Base-by-base conservation (phyloP, 108 stramenopile genomes). In the Stephanodiscus minutulus region DNA sequence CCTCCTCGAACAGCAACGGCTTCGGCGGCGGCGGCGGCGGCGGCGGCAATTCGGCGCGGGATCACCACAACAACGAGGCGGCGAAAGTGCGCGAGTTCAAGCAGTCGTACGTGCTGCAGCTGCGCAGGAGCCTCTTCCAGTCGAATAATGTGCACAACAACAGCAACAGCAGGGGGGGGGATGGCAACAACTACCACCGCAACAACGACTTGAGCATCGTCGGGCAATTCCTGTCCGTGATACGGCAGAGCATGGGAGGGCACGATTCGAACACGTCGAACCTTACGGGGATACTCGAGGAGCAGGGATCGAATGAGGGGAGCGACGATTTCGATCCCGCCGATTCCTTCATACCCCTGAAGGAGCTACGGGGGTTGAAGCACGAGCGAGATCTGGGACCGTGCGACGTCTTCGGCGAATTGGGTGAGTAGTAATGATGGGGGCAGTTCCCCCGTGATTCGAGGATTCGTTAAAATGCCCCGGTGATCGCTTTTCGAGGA, bases 351-450 rank as follows among this genome's bases (percentile, higher is more conserved):
- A 77, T 54, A 12, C 53, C 67, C 20, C 27, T 70, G 9, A 77
- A 70, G n/a, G 76, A 66, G 12, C 44, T 77, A 21, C 52, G 70
- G 33, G 64, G 59, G 49, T 56, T 77, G 29, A 70, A 65, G 46
- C 76, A 77, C 36, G 76, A 77, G 57, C 61, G 76, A 18, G 76
- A 77, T 50, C 76, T 77, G 43, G 76, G 76, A 2, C 69, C 76
- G 17, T 53, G 57, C 31, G 76, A 77, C 59, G 57, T 70, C 18
- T 78, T 78, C 35, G 77, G 77, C 13, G 77, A 78, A 62, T 55
- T 78, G 21, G 59, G 59, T 60, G 29, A 24, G 55, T 56, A n/a
- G 27, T 31, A 13, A 10, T 55, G n/a, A n/a, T n/a, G n/a, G n/a
- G n/a, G n/a, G n/a, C n/a, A n/a, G n/a, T n/a, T n/a, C n/a, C n/a